Conservation (phyloP, 1,284 basidiomycete species). For the Garcileccinum viscosum region DNA sequence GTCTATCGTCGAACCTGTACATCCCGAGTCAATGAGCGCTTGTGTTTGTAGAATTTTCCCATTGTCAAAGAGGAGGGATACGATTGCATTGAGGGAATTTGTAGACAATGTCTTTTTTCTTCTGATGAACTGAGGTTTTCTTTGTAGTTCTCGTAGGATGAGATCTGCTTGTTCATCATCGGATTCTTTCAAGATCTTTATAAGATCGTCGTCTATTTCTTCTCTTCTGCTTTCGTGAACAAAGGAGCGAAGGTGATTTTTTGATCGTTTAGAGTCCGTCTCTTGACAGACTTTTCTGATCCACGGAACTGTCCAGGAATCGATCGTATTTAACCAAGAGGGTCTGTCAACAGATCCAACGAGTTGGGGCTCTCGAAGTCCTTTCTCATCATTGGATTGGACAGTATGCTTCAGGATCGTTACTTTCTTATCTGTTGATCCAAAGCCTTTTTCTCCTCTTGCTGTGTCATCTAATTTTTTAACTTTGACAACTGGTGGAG, state of each 20-base stretch:
- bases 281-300: background rate
- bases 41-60: background rate
- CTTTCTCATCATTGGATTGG: background rate
- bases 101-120: background rate
- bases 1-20: background rate
- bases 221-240: background rate
- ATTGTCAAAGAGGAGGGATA: background rate
- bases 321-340: background rate
- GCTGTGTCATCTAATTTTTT: background rate
- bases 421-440: background rate
- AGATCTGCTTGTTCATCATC: background rate
- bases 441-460: background rate
- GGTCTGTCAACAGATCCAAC: too few relatives aligned
- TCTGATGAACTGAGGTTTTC: background rate
- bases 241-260: background rate
- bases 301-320: background rate
- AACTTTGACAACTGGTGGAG: background rate
- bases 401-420: background rate
- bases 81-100: background rate
- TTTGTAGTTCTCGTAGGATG: background rate
- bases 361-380: too few relatives aligned
- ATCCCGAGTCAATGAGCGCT: background rate
- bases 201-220: rapidly evolving
- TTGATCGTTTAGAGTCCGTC: background rate
- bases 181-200: background rate